Conservation (phyloP, 805 yeast species). For the Nakazawaea laoshanensis region DNA sequence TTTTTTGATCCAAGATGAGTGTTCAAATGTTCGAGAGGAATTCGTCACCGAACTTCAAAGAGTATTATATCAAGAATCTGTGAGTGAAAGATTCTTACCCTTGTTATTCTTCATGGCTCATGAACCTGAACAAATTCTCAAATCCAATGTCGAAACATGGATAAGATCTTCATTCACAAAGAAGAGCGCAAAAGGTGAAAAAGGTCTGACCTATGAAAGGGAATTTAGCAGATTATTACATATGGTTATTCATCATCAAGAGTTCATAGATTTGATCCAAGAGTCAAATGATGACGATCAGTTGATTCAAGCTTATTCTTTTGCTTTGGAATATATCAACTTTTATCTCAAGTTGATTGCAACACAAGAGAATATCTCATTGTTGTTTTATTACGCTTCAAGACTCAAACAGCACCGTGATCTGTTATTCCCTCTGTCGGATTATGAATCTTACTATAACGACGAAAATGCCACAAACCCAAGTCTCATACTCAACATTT, state of each 20-base stretch:
- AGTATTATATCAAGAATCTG: constrained; percentile 36
- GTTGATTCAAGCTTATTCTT: constrained; percentile 35
- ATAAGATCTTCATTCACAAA: constrained; percentile 47
- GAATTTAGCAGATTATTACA: constrained; percentile 61
- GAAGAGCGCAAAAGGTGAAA: constrained; percentile 19
- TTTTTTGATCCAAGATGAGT: constrained; percentile 60
- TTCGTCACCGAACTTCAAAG: constrained; percentile 45
- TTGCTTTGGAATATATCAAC: constrained; percentile 50
- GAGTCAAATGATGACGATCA: constrained; percentile 13
- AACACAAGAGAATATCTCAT: constrained; percentile 57
- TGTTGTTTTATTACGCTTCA: constrained; percentile 68
- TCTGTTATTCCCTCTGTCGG: constrained; percentile 29
- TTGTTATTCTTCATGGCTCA: constrained; percentile 66
- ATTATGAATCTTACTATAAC: constrained; percentile 13
- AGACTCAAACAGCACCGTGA: constrained; percentile 76
- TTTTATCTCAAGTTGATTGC: constrained; percentile 56
- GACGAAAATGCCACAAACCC: constrained; percentile 4
- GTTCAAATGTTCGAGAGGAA: constrained; percentile 41
- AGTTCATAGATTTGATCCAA: constrained; percentile 36
- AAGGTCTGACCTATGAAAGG: constrained; percentile 52
- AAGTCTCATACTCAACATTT: constrained; percentile 30
- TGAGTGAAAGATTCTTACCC: constrained; percentile 62
- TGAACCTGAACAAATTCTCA: constrained; percentile 54
- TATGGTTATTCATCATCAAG: constrained; percentile 67
- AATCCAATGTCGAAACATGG: constrained; percentile 57